Evolutionary conservation across 176 grass and related monocot species (phyloP).

Genomic region (Musa acuminata): DNA sequence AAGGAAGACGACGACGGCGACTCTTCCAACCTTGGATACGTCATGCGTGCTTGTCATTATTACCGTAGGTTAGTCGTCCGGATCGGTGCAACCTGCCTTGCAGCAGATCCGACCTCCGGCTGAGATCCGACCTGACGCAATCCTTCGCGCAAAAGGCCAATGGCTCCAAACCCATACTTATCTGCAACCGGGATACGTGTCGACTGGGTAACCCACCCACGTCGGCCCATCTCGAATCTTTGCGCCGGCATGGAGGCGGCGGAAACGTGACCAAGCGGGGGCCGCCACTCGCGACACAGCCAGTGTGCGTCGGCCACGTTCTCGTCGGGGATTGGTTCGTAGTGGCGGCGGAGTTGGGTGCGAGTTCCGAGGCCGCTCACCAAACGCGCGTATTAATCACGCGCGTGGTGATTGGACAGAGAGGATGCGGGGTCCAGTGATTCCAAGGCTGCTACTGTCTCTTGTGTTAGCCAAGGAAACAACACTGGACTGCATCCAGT

Average conservation of each 20-base stretch:
- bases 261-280: background rate
- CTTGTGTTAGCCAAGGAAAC: no score
- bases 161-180: no score
- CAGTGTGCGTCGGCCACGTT: background rate
- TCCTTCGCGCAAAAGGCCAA: no score
- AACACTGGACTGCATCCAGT: background rate
- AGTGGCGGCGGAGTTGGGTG: background rate
- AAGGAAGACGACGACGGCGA: background rate
- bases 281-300: background rate
- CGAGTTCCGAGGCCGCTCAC: background rate
- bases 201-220: background rate
- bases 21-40: background rate
- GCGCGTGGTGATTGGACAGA: background rate
- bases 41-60: background rate
- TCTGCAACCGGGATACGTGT: background rate
- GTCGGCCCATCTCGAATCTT: background rate
- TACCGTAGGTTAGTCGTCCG: accelerated
- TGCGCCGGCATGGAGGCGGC: no score
- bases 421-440: background rate
- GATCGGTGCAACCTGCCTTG: background rate
- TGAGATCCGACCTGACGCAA: no score
- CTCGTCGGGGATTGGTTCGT: background rate
- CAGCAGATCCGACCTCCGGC: background rate
- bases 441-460: background rate
- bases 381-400: background rate